These are phyloP conservation scores for Podosphaera fusca DNA, from an alignment of 2,329 filamentous ascomycete species.

Conservation along the genomic window DNA sequence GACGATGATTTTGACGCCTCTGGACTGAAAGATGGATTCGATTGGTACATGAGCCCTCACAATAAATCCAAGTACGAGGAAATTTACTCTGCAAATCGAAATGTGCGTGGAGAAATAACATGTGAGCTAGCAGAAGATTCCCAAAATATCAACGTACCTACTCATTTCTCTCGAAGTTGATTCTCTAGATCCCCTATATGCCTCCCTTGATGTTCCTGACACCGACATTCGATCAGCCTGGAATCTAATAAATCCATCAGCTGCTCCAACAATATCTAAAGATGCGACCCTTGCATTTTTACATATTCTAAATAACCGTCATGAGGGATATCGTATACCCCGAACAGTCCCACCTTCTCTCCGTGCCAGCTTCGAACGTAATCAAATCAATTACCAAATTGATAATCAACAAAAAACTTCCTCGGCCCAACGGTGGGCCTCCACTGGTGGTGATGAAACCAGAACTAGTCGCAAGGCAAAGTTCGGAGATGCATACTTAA, in stretches of 20 bases:
- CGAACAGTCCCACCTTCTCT: conserved; percentile 80
- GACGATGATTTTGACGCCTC: conserved; percentile 63
- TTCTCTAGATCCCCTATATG: conserved; percentile 63
- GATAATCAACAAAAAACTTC: conserved; percentile 44
- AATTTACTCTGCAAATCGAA: conserved; percentile 83
- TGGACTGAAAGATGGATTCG: conserved; percentile 85
- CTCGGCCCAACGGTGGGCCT: conserved; percentile 54
- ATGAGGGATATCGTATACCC: conserved; percentile 87
- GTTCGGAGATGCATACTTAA: conserved; percentile 92
- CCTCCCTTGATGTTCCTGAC: conserved; percentile 49
- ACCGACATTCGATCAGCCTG: conserved; percentile 76
- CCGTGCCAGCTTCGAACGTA: conserved; percentile 76
- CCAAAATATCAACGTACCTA: not conserved
- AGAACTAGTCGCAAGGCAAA: conserved; percentile 79
- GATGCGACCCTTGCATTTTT: conserved; percentile 86
- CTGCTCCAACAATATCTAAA: conserved; percentile 65
- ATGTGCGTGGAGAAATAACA: conserved; percentile 62
- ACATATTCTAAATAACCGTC: conserved; percentile 86
- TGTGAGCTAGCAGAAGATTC: conserved; percentile 28
- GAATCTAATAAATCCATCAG: conserved; percentile 92
- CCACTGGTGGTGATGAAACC: conserved; percentile 56
- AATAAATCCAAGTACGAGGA: conserved; percentile 92
- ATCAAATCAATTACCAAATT: conserved; percentile 88
- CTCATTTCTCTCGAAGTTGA: conserved; percentile 31
- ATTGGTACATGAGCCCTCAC: conserved; percentile 93